A percentile compares a stretch with the other conserved stretches of the same genome.
Evolutionary conservation across 2,329 filamentous ascomycete species (phyloP).

Genomic region (Parastagonospora nodorum): DNA sequence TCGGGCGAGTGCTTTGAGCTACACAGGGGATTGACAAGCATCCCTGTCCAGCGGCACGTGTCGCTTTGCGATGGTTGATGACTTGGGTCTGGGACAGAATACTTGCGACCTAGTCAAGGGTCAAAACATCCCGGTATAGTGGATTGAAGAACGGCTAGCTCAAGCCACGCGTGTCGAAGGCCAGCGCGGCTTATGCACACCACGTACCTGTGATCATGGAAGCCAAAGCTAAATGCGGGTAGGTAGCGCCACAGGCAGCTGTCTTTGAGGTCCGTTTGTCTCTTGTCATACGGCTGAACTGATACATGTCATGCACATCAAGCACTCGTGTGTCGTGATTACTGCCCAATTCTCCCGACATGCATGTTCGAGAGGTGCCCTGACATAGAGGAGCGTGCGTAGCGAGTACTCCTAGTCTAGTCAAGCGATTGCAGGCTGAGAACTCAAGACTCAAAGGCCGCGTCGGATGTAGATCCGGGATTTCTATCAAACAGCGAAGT

Average conservation of each 20-base stretch:
- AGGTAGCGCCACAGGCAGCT: conserved; percentile 26
- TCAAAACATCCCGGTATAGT: conserved; percentile 2
- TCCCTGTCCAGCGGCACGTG: conserved; percentile 25
- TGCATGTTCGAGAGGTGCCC: conserved; percentile 9
- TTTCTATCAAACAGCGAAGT: conserved; percentile 15
- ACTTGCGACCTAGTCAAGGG: conserved; percentile 11
- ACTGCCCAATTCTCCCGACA: conserved; percentile 22
- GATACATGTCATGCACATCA: conserved; percentile 21
- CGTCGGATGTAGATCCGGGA: conserved; percentile 39
- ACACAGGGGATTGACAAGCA: conserved; percentile 21
- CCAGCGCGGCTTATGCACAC: background rate
- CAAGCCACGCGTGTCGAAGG: background rate
- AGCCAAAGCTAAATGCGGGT: conserved; percentile 25
- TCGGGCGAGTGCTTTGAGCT: conserved; percentile 20
- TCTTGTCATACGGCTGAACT: conserved; percentile 25
- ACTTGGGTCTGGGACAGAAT: conserved; percentile 11
- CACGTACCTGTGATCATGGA: conserved; percentile 6
- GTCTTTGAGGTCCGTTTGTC: conserved; percentile 19
- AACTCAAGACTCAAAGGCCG: conserved; percentile 24
- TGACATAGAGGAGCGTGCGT: conserved; percentile 17
- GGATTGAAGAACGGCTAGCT: conserved; percentile 1
- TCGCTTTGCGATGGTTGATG: conserved; percentile 19
- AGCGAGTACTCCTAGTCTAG: conserved; percentile 17
- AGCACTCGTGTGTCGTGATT: conserved; percentile 22
- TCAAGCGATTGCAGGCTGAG: conserved; percentile 14